Evolutionary conservation across 2,329 filamentous ascomycete genomes (phyloP).

Genomic region (Verticillium isaacii): DNA sequence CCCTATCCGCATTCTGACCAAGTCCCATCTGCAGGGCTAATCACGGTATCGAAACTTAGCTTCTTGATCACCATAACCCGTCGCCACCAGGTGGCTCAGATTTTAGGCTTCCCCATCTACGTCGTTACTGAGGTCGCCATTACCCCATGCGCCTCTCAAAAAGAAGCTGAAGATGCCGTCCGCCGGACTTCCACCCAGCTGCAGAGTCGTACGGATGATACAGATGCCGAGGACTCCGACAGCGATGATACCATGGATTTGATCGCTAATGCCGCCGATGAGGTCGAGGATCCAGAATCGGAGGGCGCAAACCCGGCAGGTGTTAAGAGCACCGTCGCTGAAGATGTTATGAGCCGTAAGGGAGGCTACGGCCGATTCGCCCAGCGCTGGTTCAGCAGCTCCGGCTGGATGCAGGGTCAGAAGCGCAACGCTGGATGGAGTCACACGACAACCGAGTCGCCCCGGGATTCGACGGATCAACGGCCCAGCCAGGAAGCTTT

Average conservation of each 20-base stretch:
- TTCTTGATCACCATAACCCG: conserved; percentile 85
- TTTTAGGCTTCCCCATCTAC: conserved; percentile 78
- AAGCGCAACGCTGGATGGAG: conserved; percentile 67
- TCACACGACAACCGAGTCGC: conserved; percentile 21
- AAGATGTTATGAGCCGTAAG: conserved; percentile 80
- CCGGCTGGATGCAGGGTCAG: conserved; percentile 72
- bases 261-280: conserved; percentile 28
- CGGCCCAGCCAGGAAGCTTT: conserved; percentile 7
- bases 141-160: conserved; percentile 77
- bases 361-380: conserved; percentile 88
- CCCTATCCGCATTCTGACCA: conserved; percentile 1
- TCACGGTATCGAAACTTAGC: conserved; percentile 74
- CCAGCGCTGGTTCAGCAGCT: conserved; percentile 83
- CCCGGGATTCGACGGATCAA: conserved; percentile 8
- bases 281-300: conserved; percentile 37
- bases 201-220: conserved; percentile 30
- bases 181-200: conserved; percentile 48
- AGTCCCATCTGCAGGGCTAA: conserved; percentile 56
- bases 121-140: conserved; percentile 83
- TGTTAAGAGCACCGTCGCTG: conserved; percentile 62
- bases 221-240: conserved; percentile 36
- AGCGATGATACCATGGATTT: conserved; percentile 41
- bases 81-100: conserved; percentile 82
- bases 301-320: conserved; percentile 19
- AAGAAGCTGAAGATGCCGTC: conserved; percentile 71